phyloP scores from a whole-genome alignment of 148 eudicot species.

The Rhododendron simsii region DNA sequence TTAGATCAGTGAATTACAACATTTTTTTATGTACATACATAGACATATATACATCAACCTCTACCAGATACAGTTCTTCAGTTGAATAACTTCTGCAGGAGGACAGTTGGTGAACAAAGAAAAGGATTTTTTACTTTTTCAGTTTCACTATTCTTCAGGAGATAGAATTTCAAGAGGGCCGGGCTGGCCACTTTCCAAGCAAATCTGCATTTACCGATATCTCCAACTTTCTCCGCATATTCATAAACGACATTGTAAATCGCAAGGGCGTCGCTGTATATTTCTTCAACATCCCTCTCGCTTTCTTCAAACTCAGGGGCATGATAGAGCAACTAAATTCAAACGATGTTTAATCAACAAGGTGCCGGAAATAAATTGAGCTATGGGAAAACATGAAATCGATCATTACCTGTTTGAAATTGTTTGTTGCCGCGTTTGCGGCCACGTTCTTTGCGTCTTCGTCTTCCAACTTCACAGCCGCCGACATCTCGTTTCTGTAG shows the following conservation, averaged over 20 bases:
- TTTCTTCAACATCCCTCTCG: constrained; percentile 26
- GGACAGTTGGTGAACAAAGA: constrained; percentile 28
- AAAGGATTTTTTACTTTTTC: constrained; percentile 24
- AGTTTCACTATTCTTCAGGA: background rate
- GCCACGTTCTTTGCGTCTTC: constrained; percentile 21
- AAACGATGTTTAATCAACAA: background rate
- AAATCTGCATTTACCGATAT: constrained; percentile 40
- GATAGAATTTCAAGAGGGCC: constrained; percentile 32
- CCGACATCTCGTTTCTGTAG: constrained; percentile 45
- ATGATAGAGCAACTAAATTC: constrained; percentile 45
- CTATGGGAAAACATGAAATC: background rate
- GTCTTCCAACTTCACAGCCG: constrained; percentile 12
- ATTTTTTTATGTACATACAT: background rate
- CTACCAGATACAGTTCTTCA: background rate
- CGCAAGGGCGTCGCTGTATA: constrained; percentile 52
- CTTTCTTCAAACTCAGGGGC: constrained; percentile 52
- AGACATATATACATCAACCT: background rate
- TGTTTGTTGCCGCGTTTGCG: constrained; percentile 35
- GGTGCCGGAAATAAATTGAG: background rate
- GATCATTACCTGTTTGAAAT: constrained; percentile 48
- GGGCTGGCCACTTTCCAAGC: constrained; percentile 76
- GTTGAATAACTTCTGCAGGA: constrained; percentile 23
- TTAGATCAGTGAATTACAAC: background rate
- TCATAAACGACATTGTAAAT: constrained; percentile 48
- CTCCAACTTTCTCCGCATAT: constrained; percentile 14